These are phyloP conservation scores for Gastrolobium villosum DNA, from an alignment of 306 rosid species.

Conservation along the genomic window DNA sequence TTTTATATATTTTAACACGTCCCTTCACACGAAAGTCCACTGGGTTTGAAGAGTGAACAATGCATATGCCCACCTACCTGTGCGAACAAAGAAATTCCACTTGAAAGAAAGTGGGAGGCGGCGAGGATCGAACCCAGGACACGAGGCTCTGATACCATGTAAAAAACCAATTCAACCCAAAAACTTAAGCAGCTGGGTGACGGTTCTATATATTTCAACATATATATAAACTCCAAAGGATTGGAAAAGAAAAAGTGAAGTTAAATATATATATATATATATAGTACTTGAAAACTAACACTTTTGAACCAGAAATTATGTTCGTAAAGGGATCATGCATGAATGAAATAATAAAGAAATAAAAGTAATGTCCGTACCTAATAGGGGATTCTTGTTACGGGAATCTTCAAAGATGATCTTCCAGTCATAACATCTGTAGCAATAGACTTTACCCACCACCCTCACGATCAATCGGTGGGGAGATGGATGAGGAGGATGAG, in stretches of 20 bases:
- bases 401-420: constrained; percentile 57
- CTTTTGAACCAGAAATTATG: neutral
- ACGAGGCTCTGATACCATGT: no score
- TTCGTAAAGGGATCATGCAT: neutral
- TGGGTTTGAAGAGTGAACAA: no score
- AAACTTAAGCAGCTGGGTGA: no score
- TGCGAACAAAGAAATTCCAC: no score
- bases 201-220: no score
- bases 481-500: constrained; percentile 37
- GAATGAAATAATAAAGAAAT: neutral
- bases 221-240: neutral
- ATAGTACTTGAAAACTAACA: neutral
- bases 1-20: no score
- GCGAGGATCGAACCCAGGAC: no score
- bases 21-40: no score
- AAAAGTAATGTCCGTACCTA: constrained; percentile 56
- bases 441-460: constrained; percentile 79
- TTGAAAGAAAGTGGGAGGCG: no score
- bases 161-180: no score
- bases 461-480: constrained; percentile 58
- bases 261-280: neutral
- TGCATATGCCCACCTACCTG: no score
- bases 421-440: constrained; percentile 79
- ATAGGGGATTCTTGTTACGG: constrained; percentile 73
- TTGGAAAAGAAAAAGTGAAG: neutral